Base-by-base conservation (phyloP, 2,329 filamentous ascomycete species). In the Lecanoromycetidae sp. region DNA sequence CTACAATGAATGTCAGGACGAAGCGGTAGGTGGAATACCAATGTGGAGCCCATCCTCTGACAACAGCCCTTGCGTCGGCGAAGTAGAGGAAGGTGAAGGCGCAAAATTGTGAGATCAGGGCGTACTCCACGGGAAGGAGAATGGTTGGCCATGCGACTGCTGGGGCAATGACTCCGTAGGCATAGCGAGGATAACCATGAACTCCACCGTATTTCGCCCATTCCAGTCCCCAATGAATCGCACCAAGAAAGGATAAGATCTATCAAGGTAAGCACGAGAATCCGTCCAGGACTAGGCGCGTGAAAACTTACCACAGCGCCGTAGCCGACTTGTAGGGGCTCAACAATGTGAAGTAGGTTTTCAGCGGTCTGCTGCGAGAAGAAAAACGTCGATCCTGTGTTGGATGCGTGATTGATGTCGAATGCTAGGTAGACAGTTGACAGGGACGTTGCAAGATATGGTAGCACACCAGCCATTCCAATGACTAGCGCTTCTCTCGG, bases 21-120 rank as follows among this genome's bases (percentile, higher is more conserved):
- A 94, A 95, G 27, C 90, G 85, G 70, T 95, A 95, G 41, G 80
- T 84, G 50, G 73, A 75, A 63, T 94, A 95, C 88, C 88, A 95
- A 30, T 71, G 61, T 20, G 88, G 88, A 2, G 82, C 80, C 81
- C 84, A 91, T 55, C 87, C 88, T 33, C 72, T 71, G 43, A 75
- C 73, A 7, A 82, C 75, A 12, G 86, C 86, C 23, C 80, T 75
- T 6, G 82, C 72, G 61, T 95, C 88, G 50, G 80, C 80, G 62
- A 90, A 90, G 71, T 94, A 95, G 51, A 94, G 75, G 56, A 79
- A 79, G 48, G 80, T 82, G 65, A 95, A 95, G 30, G 85, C 82
- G 45, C 82, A 64, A 68, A 95, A 94, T 62, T 95, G 88, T 3
- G 78, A 73, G 46, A 87, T 93, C 41, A 95, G 70, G 1, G 87